Conservation (phyloP, 257 asterid genomes). For the Hygrophila difformis region DNA sequence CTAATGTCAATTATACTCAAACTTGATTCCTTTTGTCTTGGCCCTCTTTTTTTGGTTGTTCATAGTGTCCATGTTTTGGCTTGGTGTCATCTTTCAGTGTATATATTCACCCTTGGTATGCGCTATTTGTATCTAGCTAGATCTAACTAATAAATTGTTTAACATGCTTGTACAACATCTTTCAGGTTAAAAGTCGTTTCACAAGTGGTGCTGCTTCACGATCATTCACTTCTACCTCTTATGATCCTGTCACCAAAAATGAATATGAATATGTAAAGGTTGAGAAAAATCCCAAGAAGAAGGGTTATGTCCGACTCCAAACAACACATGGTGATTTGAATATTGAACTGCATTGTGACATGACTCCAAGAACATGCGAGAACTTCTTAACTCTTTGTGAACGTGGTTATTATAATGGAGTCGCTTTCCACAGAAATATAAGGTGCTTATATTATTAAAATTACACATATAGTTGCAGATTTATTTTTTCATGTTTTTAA, state of each 20-base stretch:
- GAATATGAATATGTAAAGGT: slow-evolving; percentile 88
- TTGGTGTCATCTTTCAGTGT: too few species aligned
- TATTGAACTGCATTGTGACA: slow-evolving; percentile 94
- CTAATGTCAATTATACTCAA: slow-evolving; percentile 3
- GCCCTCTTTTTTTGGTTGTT: background rate
- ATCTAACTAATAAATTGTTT: slow-evolving; percentile 9
- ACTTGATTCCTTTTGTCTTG: background rate
- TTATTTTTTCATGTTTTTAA: slow-evolving; percentile 9
- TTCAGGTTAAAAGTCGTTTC: slow-evolving; percentile 87
- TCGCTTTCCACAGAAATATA: slow-evolving; percentile 81
- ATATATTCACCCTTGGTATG: background rate
- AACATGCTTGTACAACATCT: slow-evolving; percentile 16
- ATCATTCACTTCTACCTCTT: slow-evolving; percentile 94
- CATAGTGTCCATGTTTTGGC: background rate
- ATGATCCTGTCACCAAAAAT: slow-evolving; percentile 75
- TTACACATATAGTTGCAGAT: background rate
- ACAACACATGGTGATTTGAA: slow-evolving; percentile 95
- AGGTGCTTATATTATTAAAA: slow-evolving; percentile 38
- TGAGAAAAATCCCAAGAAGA: slow-evolving; percentile 90
- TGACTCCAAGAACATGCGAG: slow-evolving; percentile 86
- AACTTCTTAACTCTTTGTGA: slow-evolving; percentile 80
- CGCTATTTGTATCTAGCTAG: background rate
- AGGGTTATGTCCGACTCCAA: slow-evolving; percentile 79
- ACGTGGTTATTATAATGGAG: slow-evolving; percentile 88
- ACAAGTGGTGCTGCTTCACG: slow-evolving; percentile 97